Conservation (phyloP, 306 rosid species). For the Vicia villosa region DNA sequence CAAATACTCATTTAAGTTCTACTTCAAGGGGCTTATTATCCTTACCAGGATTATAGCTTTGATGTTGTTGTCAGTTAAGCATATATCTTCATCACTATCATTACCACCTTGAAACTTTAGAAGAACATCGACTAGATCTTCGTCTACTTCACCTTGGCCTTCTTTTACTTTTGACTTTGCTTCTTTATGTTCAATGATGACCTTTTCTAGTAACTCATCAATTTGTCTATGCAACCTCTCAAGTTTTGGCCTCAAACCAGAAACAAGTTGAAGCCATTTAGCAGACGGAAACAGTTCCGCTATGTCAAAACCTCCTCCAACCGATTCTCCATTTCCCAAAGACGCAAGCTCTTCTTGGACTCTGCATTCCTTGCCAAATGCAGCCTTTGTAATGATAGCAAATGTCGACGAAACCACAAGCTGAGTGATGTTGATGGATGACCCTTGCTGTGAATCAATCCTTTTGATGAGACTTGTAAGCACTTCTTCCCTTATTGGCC, state of each 20-base stretch:
- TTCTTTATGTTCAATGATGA: constrained; percentile 31
- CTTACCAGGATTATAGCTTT: constrained; percentile 37
- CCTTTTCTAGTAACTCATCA: constrained; percentile 29
- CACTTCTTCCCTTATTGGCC: constrained; percentile 41
- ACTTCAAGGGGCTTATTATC: background rate
- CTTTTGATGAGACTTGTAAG: constrained; percentile 8
- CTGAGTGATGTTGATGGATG: constrained; percentile 37
- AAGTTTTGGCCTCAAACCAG: constrained; percentile 36
- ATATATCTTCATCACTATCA: constrained; percentile 7
- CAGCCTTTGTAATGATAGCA: constrained; percentile 19
- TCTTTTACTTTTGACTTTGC: background rate
- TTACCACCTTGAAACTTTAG: constrained; percentile 8
- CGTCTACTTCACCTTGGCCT: background rate
- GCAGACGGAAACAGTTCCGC: constrained; percentile 47
- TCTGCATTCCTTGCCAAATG: constrained; percentile 32
- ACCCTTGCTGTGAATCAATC: constrained; percentile 22
- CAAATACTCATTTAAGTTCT: background rate
- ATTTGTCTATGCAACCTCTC: constrained; percentile 21
- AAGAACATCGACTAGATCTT: constrained; percentile 37
- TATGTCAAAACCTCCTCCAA: constrained; percentile 33
- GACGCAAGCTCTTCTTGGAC: constrained; percentile 29
- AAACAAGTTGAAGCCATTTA: constrained; percentile 33
- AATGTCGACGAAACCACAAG: background rate
- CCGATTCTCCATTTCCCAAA: background rate
- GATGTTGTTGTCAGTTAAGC: constrained; percentile 29